These are phyloP conservation scores for Jacaranda mimosifolia DNA, from an alignment of 257 asterid species.

Conservation along the genomic window DNA sequence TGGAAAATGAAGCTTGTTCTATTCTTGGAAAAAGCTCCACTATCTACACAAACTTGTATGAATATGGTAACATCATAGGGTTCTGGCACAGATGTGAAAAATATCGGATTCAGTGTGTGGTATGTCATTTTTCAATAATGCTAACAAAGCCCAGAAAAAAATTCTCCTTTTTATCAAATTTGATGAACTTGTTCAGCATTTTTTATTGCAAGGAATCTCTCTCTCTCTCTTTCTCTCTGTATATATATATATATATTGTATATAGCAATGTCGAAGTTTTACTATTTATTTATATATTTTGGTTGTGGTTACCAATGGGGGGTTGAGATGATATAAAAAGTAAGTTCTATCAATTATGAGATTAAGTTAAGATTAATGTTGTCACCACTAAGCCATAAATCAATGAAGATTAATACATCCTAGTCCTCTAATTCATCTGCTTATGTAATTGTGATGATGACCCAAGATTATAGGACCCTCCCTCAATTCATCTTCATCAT, in stretches of 20 bases:
- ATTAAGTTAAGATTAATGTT: neutral
- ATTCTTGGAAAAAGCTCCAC: constrained; percentile 23
- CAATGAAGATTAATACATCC: neutral
- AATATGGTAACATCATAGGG: neutral
- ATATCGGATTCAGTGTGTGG: constrained; percentile 24
- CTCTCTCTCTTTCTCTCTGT: neutral
- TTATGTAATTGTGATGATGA: neutral
- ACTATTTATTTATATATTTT: no score
- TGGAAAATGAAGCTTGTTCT: neutral
- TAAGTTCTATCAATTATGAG: neutral
- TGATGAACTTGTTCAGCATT: constrained; percentile 21
- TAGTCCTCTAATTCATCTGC: neutral
- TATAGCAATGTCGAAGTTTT: no score
- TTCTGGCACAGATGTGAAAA: constrained; percentile 26
- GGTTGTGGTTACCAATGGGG: no score
- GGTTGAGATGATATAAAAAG: neutral
- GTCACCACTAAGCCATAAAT: no score
- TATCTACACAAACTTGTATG: neutral
- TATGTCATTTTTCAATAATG: constrained; percentile 14
- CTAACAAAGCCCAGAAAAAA: neutral
- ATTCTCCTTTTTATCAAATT: constrained; percentile 27
- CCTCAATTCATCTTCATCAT: neutral
- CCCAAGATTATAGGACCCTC: neutral
- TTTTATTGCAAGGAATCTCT: constrained; percentile 18
- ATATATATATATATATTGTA: no score